These are phyloP conservation scores for Claviceps fusiformis DNA, from an alignment of 2,329 filamentous ascomycete genomes.

Conservation along the genomic window DNA sequence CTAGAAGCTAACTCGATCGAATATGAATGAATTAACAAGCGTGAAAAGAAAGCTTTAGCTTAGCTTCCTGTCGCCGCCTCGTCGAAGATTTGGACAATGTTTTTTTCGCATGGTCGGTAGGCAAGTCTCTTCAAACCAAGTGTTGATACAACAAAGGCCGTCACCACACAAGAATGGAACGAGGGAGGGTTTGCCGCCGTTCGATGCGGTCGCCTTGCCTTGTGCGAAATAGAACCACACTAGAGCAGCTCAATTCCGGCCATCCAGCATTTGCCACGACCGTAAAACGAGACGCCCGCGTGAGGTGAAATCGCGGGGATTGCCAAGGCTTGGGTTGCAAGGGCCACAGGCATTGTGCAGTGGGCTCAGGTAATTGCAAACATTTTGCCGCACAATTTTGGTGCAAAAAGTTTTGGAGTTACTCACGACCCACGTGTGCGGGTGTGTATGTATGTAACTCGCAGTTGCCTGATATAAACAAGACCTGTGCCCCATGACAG, in stretches of 20 bases:
- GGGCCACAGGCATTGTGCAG: neutral
- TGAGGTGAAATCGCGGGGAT: conserved; percentile 8
- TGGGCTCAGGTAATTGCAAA: neutral
- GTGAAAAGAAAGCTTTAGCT: too few species aligned
- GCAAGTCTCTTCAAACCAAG: neutral
- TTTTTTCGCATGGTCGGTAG: neutral
- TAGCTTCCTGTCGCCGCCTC: too few species aligned
- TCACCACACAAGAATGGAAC: neutral
- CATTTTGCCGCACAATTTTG: too few species aligned
- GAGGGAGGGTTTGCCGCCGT: too few species aligned
- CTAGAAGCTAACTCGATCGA: neutral
- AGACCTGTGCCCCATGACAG: neutral
- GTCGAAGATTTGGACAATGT: neutral
- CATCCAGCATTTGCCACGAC: conserved; percentile 8
- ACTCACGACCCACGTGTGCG: too few species aligned
- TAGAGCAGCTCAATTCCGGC: neutral
- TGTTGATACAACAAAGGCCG: neutral
- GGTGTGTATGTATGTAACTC: neutral
- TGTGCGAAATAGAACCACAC: neutral
- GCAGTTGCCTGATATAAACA: neutral
- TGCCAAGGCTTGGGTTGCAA: conserved; percentile 5
- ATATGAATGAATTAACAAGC: too few species aligned
- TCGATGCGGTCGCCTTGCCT: neutral
- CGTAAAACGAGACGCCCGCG: conserved; percentile 6
- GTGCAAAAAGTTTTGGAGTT: too few species aligned